A percentile compares a stretch with the other conserved stretches of the same genome.
These are phyloP conservation scores for Rhizopogon sp. DNA, from an alignment of 768 basidiomycete species.

Conservation along the genomic window DNA sequence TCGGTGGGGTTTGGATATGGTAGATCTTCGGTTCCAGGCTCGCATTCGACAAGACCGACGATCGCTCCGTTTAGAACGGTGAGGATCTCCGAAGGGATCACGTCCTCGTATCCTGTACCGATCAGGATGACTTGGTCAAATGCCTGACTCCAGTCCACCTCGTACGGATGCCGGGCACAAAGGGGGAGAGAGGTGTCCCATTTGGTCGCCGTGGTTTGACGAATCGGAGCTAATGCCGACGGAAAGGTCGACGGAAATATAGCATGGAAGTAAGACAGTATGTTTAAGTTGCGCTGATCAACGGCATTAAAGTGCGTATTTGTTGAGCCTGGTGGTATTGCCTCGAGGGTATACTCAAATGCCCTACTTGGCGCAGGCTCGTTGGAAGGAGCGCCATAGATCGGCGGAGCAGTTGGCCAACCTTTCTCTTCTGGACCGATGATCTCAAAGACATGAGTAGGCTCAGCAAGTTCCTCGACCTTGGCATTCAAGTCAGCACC, in stretches of 20 bases:
- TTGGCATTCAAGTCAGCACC: conserved; percentile 72
- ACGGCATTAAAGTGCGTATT: conserved; percentile 33
- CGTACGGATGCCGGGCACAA: conserved; percentile 65
- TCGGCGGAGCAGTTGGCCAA: conserved; percentile 12
- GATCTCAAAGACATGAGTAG: conserved; percentile 32
- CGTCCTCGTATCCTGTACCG: conserved; percentile 77
- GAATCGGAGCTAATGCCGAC: conserved; percentile 14
- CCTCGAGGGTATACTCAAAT: conserved; percentile 26
- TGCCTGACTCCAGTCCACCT: conserved; percentile 52
- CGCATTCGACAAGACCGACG: conserved; percentile 65
- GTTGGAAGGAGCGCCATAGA: conserved; percentile 4
- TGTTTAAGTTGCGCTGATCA: conserved; percentile 67
- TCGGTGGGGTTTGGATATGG: not conserved
- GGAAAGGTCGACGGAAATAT: conserved; percentile 27
- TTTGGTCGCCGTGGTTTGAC: conserved; percentile 31
- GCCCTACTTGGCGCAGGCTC: not conserved
- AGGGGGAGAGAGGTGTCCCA: conserved; percentile 76
- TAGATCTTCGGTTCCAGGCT: conserved; percentile 10
- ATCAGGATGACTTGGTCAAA: conserved; percentile 62
- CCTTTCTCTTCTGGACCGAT: conserved; percentile 16
- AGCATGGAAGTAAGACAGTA: conserved; percentile 77
- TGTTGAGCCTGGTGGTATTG: conserved; percentile 34
- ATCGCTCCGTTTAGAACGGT: conserved; percentile 72
- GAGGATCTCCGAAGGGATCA: conserved; percentile 61
- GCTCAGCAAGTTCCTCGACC: conserved; percentile 62